phyloP scores from a whole-genome alignment of 164 flowering plant genomes.

The Sedum album region DNA sequence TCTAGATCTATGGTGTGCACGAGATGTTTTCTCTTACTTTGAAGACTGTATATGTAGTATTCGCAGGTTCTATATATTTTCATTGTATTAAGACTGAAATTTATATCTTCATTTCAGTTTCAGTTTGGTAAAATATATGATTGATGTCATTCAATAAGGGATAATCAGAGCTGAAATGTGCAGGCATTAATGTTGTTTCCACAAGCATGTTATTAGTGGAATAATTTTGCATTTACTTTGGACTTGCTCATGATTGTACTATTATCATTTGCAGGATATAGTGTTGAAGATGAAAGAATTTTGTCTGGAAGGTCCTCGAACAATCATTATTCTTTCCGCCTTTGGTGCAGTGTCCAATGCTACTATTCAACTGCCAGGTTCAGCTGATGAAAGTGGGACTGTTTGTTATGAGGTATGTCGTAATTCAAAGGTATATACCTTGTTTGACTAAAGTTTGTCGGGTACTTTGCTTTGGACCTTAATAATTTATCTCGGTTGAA shows the following conservation, averaged over 20 bases:
- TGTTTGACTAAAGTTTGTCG: background rate
- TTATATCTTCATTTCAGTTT: background rate
- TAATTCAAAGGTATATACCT: background rate
- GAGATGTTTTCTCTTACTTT: too few species aligned
- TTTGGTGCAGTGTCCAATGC: slow-evolving; percentile 74
- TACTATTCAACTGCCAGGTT: slow-evolving; percentile 71
- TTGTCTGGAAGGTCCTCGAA: slow-evolving; percentile 77
- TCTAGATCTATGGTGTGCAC: background rate
- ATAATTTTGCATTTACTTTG: background rate
- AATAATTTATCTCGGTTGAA: background rate
- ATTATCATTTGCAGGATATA: slow-evolving; percentile 48
- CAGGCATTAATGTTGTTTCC: background rate
- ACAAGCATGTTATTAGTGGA: background rate
- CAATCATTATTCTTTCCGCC: slow-evolving; percentile 85
- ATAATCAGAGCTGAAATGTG: background rate
- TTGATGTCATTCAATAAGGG: background rate
- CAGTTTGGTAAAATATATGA: background rate
- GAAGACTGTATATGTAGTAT: background rate
- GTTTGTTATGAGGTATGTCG: slow-evolving; percentile 66
- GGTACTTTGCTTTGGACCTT: too few species aligned
- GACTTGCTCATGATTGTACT: background rate
- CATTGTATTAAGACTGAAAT: background rate
- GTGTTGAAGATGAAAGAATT: slow-evolving; percentile 67
- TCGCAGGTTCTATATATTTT: background rate
- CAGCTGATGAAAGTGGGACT: slow-evolving; percentile 54